These are phyloP conservation scores for Paraurostyla sp. DNA, from an alignment of 73 alveolate species.

Conservation along the genomic window DNA sequence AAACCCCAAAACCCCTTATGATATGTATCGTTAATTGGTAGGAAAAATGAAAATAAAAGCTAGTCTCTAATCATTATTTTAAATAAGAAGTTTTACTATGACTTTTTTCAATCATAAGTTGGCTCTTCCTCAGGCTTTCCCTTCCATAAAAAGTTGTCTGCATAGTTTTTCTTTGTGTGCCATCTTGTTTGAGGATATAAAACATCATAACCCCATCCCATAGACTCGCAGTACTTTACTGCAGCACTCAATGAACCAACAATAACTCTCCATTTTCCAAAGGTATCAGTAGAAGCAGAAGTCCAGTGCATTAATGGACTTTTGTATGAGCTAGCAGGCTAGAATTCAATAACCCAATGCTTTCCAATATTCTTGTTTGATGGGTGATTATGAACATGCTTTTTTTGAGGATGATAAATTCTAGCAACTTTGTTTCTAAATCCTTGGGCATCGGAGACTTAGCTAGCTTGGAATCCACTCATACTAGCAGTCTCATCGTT, in stretches of 20 bases:
- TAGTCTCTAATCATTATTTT: background rate
- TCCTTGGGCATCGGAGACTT: conserved; percentile 2
- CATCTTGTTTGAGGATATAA: conserved; percentile 72
- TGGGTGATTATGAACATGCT: conserved; percentile 62
- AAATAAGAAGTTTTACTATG: background rate
- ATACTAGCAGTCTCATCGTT: conserved; percentile 31
- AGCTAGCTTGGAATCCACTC: too few relatives aligned
- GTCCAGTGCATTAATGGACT: conserved; percentile 42
- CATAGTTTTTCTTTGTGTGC: conserved; percentile 76
- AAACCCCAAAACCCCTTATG: too few relatives aligned
- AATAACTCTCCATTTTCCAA: background rate
- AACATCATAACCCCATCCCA: conserved; percentile 81
- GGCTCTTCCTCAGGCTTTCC: conserved; percentile 70
- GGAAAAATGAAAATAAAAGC: too few relatives aligned
- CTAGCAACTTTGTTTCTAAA: conserved; percentile 21
- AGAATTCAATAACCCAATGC: conserved; percentile 56
- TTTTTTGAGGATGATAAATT: conserved; percentile 47
- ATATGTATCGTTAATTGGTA: too few relatives aligned
- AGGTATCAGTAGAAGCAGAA: conserved; percentile 41
- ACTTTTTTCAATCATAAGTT: conserved; percentile 41
- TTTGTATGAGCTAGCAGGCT: conserved; percentile 20
- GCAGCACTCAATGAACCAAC: conserved; percentile 70
- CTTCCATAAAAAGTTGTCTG: conserved; percentile 84
- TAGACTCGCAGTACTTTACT: conserved; percentile 53
- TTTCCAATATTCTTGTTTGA: conserved; percentile 30